Base-by-base conservation (phyloP, 202 grass and related monocot genomes). In the Dendrocalamus latiflorus region DNA sequence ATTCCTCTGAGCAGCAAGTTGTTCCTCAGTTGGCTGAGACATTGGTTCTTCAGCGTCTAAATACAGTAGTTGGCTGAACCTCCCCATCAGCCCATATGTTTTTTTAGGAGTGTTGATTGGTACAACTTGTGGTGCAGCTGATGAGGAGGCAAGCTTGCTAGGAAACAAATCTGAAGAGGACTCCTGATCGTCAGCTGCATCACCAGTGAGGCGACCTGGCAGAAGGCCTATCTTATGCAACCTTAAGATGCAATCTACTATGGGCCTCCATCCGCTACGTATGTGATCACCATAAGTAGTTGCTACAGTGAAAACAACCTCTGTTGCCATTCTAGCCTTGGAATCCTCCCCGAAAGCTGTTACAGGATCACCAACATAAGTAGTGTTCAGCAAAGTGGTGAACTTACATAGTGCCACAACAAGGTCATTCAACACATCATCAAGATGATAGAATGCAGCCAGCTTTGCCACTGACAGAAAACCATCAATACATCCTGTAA, bases 241-340 rank as follows among this genome's bases (percentile, higher is more conserved):
- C 71, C 75, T 90, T 77, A 99, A 90, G 82, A 99, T 94, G 88
- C 91, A 94, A 85, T 94, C 93, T 45, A 99, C 83, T 81, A 99
- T 84, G 65, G 85, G 94, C 86, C 91, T 90, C 96, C 96, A 99
- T 37, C 93, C 96, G 9, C 90, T 89, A 43, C 68, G 76, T 85
- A 99, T 92, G 68, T 93, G 83, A 74, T 99, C 93, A 76, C 96
- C 93, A 81, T 99, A 95, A 48, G 84, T 89, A 85, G 92, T 99
- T 80, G 96, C 93, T 89, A 99, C 88, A 82, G 82, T 89, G 87
- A 96, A 99, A 86, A 96, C 81, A 80, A 89, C 90, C 72, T 99
- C 96, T 44, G 96, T 94, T 78, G 96, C 93, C 87, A 99, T 89
- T 76, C 96, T 93, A 90, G 96, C 93, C 79, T 93, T 99, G 65